Percentiles rank a stretch among this genome's conserved stretches.
Evolutionary conservation across 306 rosid species (phyloP).

Genomic region (Cyamopsis tetragonoloba): DNA sequence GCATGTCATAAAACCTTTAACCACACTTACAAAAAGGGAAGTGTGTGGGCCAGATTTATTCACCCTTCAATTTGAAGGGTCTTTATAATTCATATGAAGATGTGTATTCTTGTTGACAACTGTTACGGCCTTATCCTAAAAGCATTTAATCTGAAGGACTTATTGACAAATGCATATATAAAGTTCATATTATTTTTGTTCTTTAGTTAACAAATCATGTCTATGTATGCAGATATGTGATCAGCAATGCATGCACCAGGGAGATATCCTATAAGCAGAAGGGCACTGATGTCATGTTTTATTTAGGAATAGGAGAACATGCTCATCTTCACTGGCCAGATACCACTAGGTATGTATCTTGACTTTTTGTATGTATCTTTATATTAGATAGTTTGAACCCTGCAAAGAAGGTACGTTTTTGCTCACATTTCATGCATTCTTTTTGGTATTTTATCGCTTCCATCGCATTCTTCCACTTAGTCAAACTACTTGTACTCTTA

Average conservation of each 20-base stretch:
- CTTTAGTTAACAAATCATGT: conserved; percentile 18
- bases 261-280: conserved; percentile 80
- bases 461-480: conserved; percentile 9
- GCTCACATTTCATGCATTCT: neutral
- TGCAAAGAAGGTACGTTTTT: neutral
- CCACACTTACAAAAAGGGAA: no score
- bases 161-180: neutral
- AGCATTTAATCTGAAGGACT: neutral
- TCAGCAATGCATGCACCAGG: conserved; percentile 90
- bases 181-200: neutral
- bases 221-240: conserved; percentile 67
- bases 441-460: neutral
- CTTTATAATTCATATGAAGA: neutral
- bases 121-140: neutral
- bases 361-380: neutral
- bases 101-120: neutral
- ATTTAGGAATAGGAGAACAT: conserved; percentile 62
- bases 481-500: conserved; percentile 13
- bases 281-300: conserved; percentile 62
- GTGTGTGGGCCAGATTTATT: neutral
- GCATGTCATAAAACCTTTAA: no score
- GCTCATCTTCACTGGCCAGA: conserved; percentile 95
- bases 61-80: neutral
- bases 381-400: neutral
- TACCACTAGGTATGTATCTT: conserved; percentile 51